Evolutionary conservation across 352 stramenopile species (phyloP), one percentile per base, ranked within the genome.

Genomic region (Pythium dissotocum): DNA sequence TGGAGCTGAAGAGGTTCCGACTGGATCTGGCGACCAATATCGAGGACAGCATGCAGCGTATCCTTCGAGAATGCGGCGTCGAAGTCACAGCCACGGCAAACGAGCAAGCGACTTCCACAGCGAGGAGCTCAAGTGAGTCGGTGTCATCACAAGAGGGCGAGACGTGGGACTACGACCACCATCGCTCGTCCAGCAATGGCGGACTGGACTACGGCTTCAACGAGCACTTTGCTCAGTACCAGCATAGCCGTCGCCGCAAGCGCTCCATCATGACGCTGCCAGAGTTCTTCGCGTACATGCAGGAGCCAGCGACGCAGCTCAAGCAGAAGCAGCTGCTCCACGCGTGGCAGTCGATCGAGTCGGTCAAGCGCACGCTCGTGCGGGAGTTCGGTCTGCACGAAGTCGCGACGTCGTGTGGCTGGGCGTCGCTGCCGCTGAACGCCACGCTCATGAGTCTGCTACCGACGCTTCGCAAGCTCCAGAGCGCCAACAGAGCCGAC

Each of bases 351-450:
- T 89, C 82, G 46, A 81, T 89, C 67, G 64, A 88, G 63, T 89
- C 80, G 6, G 63, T 85, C 40, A 77, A 77, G 59, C 57, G 62
- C 21, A 86, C 77, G 10, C 58, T 90, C 18, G 65, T 74, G 54
- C 80, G 82, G 21, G 82, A 90, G 65, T 81, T 89, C 38, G 76
- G 76, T 0, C 55, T 90, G 30, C 55, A 71, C 2, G 76, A 89
- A 38, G 61, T 90, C 24, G 12, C 68, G 21, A 79, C 73, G 32
- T 87, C 78, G 54, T 90, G 82, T 26, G 80, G 77, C 10, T 90
- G 82, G 82, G 79, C 80, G 21, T 79, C 82, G 0, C 61, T 89
- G 49, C 80, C 84, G n/a, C 61, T 90, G 21, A 89, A 89, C 30
- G 80, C 77, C 56, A 83, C 80, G 14, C 55, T 81, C 13, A 82